Conservation (phyloP, 805 yeast species). For the Cyberlindnera bimundalis region DNA sequence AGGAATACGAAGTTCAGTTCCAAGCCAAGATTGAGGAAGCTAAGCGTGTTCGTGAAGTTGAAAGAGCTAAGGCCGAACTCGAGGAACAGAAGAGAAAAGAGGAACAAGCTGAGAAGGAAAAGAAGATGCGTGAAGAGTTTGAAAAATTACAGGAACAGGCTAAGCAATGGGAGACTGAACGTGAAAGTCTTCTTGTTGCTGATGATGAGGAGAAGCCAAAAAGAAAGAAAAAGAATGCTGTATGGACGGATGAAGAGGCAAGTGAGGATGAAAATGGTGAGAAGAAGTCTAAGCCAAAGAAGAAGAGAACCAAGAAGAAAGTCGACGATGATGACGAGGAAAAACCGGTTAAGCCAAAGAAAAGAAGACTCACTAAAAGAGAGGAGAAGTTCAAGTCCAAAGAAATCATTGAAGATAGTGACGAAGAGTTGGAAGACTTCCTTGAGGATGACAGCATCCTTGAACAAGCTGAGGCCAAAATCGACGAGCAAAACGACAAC, state of each 20-base stretch:
- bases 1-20: conserved; percentile 55
- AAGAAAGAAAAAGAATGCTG: conserved; percentile 38
- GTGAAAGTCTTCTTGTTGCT: conserved; percentile 35
- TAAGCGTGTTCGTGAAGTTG: conserved; percentile 46
- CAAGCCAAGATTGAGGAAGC: conserved; percentile 71
- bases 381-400: conserved; percentile 31
- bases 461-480: conserved; percentile 21
- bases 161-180: conserved; percentile 52
- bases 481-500: conserved; percentile 17
- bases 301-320: conserved; percentile 23
- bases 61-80: conserved; percentile 44
- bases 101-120: conserved; percentile 48
- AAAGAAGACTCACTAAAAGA: conserved; percentile 14
- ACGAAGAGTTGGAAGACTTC: conserved; percentile 33
- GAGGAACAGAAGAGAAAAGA: conserved; percentile 43
- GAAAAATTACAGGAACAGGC: conserved; percentile 53
- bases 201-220: conserved; percentile 36
- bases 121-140: conserved; percentile 39
- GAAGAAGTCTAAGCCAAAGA: conserved; percentile 21
- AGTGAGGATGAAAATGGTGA: conserved; percentile 28
- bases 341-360: conserved; percentile 26
- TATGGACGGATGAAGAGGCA: conserved; percentile 45
- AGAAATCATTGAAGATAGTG: conserved; percentile 43
- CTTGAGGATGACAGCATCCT: conserved; percentile 20
- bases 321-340: conserved; percentile 26